Percentiles rank a stretch among this genome's conserved stretches.
phyloP scores from a whole-genome alignment of 1,139 yeast species.

The Hemisphaericaspora xylofermentans region DNA sequence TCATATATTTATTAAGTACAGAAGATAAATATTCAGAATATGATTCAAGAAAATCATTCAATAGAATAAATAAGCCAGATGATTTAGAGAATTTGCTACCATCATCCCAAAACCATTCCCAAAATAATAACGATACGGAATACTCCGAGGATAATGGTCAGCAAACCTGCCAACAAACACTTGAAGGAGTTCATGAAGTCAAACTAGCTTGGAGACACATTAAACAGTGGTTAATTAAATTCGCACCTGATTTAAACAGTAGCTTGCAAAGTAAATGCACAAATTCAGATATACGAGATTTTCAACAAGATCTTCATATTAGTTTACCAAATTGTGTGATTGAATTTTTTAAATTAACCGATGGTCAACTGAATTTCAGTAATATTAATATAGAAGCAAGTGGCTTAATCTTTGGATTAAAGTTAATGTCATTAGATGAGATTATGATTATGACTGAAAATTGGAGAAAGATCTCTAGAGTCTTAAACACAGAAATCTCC shows the following conservation, averaged over 20 bases:
- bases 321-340: constrained; percentile 59
- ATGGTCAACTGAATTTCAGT: constrained; percentile 61
- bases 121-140: too few species aligned
- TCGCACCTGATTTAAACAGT: constrained; percentile 56
- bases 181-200: constrained; percentile 62
- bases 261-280: constrained; percentile 67
- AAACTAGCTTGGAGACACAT: constrained; percentile 71
- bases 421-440: constrained; percentile 64
- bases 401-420: constrained; percentile 64
- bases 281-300: constrained; percentile 56
- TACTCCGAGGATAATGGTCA: neutral
- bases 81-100: constrained; percentile 33
- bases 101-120: constrained; percentile 28
- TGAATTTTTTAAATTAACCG: constrained; percentile 62
- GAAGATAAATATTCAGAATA: constrained; percentile 70
- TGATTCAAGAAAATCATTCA: constrained; percentile 51
- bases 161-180: neutral
- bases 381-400: constrained; percentile 46
- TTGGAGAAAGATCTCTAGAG: constrained; percentile 65
- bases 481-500: constrained; percentile 34
- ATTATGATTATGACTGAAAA: constrained; percentile 61
- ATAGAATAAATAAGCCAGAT: constrained; percentile 46
- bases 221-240: constrained; percentile 55
- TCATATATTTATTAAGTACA: constrained; percentile 64
- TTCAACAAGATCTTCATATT: constrained; percentile 61